Percentiles rank a stretch among this genome's conserved stretches.
phyloP scores from a whole-genome alignment of 2,329 filamentous ascomycete genomes.

The Parascedosporium putredinis region DNA sequence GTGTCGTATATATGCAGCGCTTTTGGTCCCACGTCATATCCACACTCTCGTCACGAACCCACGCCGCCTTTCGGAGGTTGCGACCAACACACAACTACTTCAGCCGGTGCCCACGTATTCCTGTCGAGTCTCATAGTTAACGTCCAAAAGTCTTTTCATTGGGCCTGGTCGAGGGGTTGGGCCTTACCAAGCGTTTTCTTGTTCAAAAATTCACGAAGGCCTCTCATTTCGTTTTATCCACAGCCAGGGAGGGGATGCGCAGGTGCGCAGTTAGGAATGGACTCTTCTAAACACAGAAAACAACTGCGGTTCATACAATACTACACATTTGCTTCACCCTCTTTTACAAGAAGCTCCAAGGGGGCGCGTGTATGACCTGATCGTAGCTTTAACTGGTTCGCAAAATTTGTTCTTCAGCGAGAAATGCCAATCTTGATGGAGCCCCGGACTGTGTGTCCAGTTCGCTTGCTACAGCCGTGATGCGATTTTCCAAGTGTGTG shows the following conservation, averaged over 20 bases:
- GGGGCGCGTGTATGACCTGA: background rate
- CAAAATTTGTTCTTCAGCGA: background rate
- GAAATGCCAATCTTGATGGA: background rate
- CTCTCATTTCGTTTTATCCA: slow-evolving; percentile 8
- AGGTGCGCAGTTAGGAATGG: slow-evolving; percentile 35
- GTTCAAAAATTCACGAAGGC: slow-evolving; percentile 10
- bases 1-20: background rate
- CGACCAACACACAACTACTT: slow-evolving; percentile 28
- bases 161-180: slow-evolving; percentile 41
- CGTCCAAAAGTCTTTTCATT: slow-evolving; percentile 36
- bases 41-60: slow-evolving; percentile 8
- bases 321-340: slow-evolving; percentile 27
- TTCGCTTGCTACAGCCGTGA: no score
- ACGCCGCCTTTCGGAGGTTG: slow-evolving; percentile 32
- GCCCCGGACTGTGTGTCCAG: background rate
- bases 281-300: slow-evolving; percentile 31
- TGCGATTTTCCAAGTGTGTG: no score
- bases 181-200: slow-evolving; percentile 17
- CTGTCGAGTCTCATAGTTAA: slow-evolving; percentile 43
- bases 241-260: slow-evolving; percentile 32
- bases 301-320: slow-evolving; percentile 47
- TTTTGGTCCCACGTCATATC: slow-evolving; percentile 7
- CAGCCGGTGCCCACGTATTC: slow-evolving; percentile 35
- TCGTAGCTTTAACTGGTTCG: background rate
- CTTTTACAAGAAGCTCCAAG: slow-evolving; percentile 16